Base-by-base conservation (phyloP, 2,329 filamentous ascomycete species). In the Beauveria asiatica region DNA sequence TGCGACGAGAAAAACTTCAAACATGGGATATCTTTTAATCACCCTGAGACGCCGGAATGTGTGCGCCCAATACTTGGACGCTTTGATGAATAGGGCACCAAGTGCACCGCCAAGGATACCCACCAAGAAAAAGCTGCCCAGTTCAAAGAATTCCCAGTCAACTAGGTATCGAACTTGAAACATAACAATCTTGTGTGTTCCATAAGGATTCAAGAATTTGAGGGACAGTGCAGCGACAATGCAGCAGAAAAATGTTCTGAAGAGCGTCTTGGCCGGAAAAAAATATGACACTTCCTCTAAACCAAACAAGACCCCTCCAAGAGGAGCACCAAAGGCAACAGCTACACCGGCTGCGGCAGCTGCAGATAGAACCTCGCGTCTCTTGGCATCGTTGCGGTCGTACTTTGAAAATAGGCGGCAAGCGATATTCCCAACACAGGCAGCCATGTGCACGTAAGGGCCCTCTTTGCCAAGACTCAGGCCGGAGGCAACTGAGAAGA, bases 161-260 rank as follows among this genome's bases (percentile, higher is more conserved):
- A 86, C 83, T 11, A 90, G 73, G 70, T 97, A 99, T 11, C 92
- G 86, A 55, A 99, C 92, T 72, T 97, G 86, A 71, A 99, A 99
- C 69, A 97, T 82, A 66, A 99, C 94, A 64, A 99, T 96, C 75
- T 99, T 97, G 70, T 89, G 86, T 0, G 92, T 97, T 33, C 93
- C 93, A 67, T 97, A 99, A 0, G 94, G 94, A 67, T 99, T 95
- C 42, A 97, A 78, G 65, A 97, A 97, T 69, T 97, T 97, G 66
- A 99, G 79, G 1, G 92, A 93, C 39, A 99, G 75, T 0, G 94
- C 92, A 1, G 94, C 92, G 37, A 89, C 87, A 67, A 97, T 97
- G 73, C 93, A 97, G 77, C 93, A 97, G 75, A 97, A 97, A 74
- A 99, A 99, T 0, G 94, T 97, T 57, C 94, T 82, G 77, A 99